Base-by-base conservation (phyloP, 345 rosid genomes). In the Garcia nutans region DNA sequence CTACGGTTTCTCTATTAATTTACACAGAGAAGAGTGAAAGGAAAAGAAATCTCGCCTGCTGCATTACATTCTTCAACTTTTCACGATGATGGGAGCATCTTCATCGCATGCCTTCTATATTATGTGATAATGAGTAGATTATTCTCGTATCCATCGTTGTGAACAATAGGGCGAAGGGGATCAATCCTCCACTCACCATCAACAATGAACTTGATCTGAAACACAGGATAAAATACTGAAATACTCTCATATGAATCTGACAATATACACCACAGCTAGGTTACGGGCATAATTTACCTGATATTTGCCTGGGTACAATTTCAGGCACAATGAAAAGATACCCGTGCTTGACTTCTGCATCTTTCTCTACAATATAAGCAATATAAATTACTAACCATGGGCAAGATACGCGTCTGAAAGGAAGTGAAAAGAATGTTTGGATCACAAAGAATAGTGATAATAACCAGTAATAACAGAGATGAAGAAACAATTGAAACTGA, bases 131-230 rank as follows among this genome's bases (percentile, higher is more conserved):
- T 82, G 63, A 96, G 90, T 75, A 92, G 83, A 86, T 93, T 96
- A 78, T 96, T 96, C 71, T 92, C 95, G 59, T 80, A 77, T 68
- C 97, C 97, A 6, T 80, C 78, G 69, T 82, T 79, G 52, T 78
- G 56, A 73, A 93, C 88, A n/a, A 88, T 77, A 6, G 97, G 99
- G 72, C 97, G 97, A 63, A 96, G 82, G 65, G 96, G 98, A 82
- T 96, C 98, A 45, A 91, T 83, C 82, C 65, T 93, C 99, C 99
- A 96, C 79, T 85, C 79, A n/a, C 98, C 99, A 82, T 96, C 97
- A 16, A 96, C 97, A 28, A 96, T 81, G 77, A 96, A 96, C 80
- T 96, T 96, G 74, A 96, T 86, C 99, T 96, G 93, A 41, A 72
- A 49, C 50, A 58, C 52, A 52, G 70, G 74, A 45, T 54, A 26